Conservation (phyloP, 257 asterid genomes). For the Craterostigma plantagineum region DNA sequence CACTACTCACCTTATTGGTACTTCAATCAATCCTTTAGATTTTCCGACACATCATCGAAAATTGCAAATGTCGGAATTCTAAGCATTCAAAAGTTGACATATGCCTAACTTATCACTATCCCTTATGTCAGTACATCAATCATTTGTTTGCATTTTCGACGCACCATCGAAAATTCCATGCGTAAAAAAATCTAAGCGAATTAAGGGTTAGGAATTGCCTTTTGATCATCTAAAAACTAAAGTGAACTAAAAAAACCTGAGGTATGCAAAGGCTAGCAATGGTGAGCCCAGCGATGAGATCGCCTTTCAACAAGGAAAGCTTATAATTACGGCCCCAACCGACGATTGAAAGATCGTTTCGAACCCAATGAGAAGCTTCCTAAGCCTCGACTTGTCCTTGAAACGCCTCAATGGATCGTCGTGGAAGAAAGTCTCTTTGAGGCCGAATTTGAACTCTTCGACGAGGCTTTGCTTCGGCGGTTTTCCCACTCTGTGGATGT, state of each 20-base stretch:
- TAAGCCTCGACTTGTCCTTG: slow-evolving; percentile 26
- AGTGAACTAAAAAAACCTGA: slow-evolving; percentile 36
- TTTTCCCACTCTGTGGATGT: slow-evolving; percentile 39
- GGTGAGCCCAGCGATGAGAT: slow-evolving; percentile 64
- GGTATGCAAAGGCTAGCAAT: slow-evolving; percentile 80
- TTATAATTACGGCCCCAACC: slow-evolving; percentile 52
- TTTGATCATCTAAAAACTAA: no score
- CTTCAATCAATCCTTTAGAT: no score
- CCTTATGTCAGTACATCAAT: no score
- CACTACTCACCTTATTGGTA: no score
- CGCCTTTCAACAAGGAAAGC: slow-evolving; percentile 42
- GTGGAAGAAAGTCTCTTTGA: slow-evolving; percentile 54
- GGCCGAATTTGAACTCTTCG: slow-evolving; percentile 23
- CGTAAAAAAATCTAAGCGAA: no score
- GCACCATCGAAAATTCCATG: no score
- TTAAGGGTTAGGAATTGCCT: no score
- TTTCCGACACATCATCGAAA: no score
- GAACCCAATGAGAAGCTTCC: slow-evolving; percentile 22
- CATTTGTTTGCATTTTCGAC: no score
- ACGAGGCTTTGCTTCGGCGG: slow-evolving; percentile 40
- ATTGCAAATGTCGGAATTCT: no score
- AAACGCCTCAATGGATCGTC: slow-evolving; percentile 55
- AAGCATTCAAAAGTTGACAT: no score
- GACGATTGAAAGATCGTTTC: slow-evolving; percentile 38
- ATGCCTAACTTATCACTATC: no score